Evolutionary conservation across 768 basidiomycete genomes (phyloP), one percentile per base, ranked within the genome.

Genomic region (Termitomyces sp.): DNA sequence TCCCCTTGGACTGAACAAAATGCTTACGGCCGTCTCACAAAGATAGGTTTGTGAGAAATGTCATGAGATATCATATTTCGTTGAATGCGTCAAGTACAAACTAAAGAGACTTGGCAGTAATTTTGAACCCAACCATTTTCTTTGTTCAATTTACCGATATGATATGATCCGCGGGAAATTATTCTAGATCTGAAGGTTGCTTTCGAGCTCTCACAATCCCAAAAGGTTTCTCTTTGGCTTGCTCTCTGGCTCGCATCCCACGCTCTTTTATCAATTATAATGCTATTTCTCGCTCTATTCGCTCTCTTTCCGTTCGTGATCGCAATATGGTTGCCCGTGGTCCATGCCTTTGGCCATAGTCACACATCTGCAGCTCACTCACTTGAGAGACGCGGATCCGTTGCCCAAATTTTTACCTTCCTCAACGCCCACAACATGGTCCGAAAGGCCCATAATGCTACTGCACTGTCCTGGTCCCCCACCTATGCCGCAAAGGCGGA

Each of bases 341-440:
- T 45, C 28, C 49, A 57, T 34, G 57, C 53, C n/a, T 50, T 50
- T 10, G 34, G 34, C 11, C 42, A 53, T 37, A 4, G 34, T n/a
- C 42, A 53, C 34, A 12, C 54, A 15, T 47, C 49, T 22, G 34
- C 56, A 34, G 43, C 54, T 24, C 53, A 52, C 7, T 41, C 50
- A 11, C 45, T 51, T 11, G 51, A 61, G 22, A 64, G 60, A 44
- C 67, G 68, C 26, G 63, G 60, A 38, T 64, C 66, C 43, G 40
- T 55, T 38, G 30, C 65, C 63, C 61, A 66, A 40, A 68, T 71
- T 21, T 46, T 46, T 15, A 63, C 66, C 24, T 79, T 79, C 59
- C 69, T 86, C 17, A 38, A 48, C 26, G 68, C 70, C 0, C 83
- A 85, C 64, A 85, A 86, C 63, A 53, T 48, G 24, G 64, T 78